Evolutionary conservation across 306 rosid species (phyloP).

Genomic region (Quercus robur): DNA sequence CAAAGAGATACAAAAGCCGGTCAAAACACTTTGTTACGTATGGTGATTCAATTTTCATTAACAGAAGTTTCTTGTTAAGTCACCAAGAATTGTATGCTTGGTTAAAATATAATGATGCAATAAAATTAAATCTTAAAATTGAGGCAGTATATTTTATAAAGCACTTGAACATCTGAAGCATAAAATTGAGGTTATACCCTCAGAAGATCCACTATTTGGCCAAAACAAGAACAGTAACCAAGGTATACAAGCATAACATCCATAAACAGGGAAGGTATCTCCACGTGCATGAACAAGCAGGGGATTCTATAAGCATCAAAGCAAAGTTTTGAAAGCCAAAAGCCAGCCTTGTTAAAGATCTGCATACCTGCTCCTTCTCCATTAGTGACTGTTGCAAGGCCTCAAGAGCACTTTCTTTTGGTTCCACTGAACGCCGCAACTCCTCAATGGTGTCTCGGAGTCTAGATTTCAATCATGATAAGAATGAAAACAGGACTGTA

Average conservation of each 20-base stretch:
- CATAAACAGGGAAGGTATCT: constrained; percentile 4
- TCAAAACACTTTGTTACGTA: background rate
- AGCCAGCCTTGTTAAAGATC: background rate
- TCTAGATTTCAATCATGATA: constrained; percentile 39
- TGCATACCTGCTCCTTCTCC: constrained; percentile 90
- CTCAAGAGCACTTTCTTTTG: constrained; percentile 85
- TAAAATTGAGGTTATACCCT: background rate
- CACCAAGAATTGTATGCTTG: background rate
- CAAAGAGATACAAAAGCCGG: background rate
- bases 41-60: background rate
- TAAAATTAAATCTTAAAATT: background rate
- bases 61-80: background rate
- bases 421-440: constrained; percentile 71
- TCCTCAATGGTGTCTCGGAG: constrained; percentile 96
- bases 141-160: background rate
- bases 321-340: background rate
- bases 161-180: background rate
- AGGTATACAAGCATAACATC: constrained; percentile 20
- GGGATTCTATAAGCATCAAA: background rate
- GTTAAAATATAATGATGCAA: background rate
- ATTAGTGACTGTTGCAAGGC: constrained; percentile 68
- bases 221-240: background rate
- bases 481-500: constrained; percentile 17
- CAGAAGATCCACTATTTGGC: constrained; percentile 7
- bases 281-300: constrained; percentile 7